Percentiles rank a stretch among this genome's conserved stretches.
phyloP scores from a whole-genome alignment of 768 basidiomycete genomes.

The Solioccasus polychromus region DNA sequence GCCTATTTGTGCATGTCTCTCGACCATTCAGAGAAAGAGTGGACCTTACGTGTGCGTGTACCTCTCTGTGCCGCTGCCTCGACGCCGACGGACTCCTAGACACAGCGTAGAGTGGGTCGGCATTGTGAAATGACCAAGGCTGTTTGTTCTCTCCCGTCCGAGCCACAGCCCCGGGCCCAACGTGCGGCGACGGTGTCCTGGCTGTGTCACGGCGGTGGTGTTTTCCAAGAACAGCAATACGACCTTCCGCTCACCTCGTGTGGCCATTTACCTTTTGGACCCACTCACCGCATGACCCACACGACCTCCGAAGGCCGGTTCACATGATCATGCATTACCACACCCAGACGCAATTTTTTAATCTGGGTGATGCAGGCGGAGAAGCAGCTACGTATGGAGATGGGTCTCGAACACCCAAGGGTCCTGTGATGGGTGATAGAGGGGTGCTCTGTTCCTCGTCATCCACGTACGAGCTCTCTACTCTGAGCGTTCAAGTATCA shows the following conservation, averaged over 20 bases:
- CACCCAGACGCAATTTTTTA: constrained; percentile 17
- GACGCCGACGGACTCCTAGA: constrained; percentile 3
- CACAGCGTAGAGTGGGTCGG: neutral
- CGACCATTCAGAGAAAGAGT: too few species aligned
- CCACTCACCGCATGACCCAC: constrained; percentile 12
- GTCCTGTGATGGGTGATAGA: constrained; percentile 5
- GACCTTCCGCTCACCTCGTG: constrained; percentile 19
- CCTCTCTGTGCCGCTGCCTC: too few species aligned
- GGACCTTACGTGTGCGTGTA: constrained; percentile 4
- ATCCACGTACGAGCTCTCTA: constrained; percentile 4
- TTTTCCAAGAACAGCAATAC: constrained; percentile 3
- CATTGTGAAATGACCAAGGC: too few species aligned
- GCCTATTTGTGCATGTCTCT: neutral
- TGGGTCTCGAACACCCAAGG: constrained; percentile 13
- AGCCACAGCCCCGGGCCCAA: too few species aligned
- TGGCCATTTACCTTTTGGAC: neutral
- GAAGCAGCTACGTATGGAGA: constrained; percentile 1
- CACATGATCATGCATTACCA: constrained; percentile 8
- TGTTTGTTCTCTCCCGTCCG: too few species aligned
- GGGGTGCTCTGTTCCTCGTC: constrained; percentile 4
- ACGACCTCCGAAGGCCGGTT: constrained; percentile 3
- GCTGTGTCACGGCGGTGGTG: constrained; percentile 1
- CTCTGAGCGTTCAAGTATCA: neutral
- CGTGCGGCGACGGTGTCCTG: constrained; percentile 3
- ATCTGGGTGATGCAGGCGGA: constrained; percentile 16